Percentiles rank a stretch among this genome's conserved stretches.
phyloP scores from a whole-genome alignment of 768 basidiomycete genomes.

The Auricularia sp. region DNA sequence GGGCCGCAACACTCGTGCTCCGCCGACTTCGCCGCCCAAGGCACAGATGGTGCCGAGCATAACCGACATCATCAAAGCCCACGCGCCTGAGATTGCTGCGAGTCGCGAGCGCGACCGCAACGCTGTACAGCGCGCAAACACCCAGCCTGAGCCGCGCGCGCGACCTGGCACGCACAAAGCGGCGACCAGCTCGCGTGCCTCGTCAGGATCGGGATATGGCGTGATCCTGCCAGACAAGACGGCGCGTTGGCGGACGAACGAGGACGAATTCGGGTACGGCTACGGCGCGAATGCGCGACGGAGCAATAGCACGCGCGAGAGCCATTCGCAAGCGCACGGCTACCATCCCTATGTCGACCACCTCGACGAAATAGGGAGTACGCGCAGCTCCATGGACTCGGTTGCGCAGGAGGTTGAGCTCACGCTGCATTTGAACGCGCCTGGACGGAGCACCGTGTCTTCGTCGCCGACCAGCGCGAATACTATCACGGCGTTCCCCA shows the following conservation, averaged over 20 bases:
- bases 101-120: not conserved
- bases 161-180: not conserved
- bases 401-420: conserved; percentile 73
- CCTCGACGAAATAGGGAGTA: conserved; percentile 14
- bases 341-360: not conserved
- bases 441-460: not conserved
- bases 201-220: not conserved
- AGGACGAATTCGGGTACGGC: not conserved
- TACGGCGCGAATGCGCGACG: not conserved
- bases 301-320: not conserved
- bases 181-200: not conserved
- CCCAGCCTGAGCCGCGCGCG: not conserved
- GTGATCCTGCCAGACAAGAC: not conserved
- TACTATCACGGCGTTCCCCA: not conserved
- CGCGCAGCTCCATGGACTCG: conserved; percentile 81
- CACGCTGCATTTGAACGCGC: conserved; percentile 31
- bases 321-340: not conserved
- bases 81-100: conserved; percentile 40
- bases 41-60: conserved; percentile 57
- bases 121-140: not conserved
- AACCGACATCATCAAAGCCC: conserved; percentile 76
- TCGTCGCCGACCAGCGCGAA: not conserved
- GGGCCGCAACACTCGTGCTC: not conserved
- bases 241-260: not conserved
- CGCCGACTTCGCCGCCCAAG: not conserved